Evolutionary conservation across 2,329 filamentous ascomycete genomes (phyloP).

Genomic region (Pleoardoris graminearum): DNA sequence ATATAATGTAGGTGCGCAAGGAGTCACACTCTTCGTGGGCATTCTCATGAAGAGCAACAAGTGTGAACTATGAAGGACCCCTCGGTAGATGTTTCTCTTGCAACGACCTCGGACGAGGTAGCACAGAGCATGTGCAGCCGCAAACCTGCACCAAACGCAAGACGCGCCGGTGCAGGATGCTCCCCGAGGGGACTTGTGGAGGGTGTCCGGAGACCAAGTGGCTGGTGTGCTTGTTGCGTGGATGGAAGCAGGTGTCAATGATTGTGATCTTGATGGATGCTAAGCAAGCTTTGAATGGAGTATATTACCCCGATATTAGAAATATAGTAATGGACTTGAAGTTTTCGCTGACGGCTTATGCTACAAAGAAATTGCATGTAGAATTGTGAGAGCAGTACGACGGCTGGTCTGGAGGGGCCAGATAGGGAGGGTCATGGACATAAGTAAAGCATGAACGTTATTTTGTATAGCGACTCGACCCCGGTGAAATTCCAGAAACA

Average conservation of each 20-base stretch:
- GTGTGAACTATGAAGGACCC: constrained; percentile 61
- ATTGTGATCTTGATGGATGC: too few relatives aligned
- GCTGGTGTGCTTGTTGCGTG: constrained; percentile 47
- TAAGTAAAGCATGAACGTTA: too few relatives aligned
- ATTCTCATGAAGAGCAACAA: constrained; percentile 50
- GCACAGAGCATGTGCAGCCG: constrained; percentile 45
- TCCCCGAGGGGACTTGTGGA: constrained; percentile 52
- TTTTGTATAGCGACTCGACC: too few relatives aligned
- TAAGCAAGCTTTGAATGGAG: too few relatives aligned
- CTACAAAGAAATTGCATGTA: too few relatives aligned
- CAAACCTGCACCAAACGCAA: constrained; percentile 52
- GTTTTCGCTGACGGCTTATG: too few relatives aligned
- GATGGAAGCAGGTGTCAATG: not conserved
- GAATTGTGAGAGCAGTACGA: too few relatives aligned
- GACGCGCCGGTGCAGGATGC: constrained; percentile 51
- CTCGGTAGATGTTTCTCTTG: constrained; percentile 47
- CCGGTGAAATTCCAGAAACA: too few relatives aligned
- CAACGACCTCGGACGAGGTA: constrained; percentile 41
- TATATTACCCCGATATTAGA: not conserved
- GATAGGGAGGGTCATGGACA: too few relatives aligned
- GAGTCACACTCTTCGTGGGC: constrained; percentile 56
- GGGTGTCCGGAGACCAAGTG: constrained; percentile 50
- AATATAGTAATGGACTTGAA: too few relatives aligned
- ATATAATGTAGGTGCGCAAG: constrained; percentile 55
- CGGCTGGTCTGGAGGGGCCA: too few relatives aligned